Evolutionary conservation across 495 filamentous ascomycete species (phyloP).

Genomic region (Elasticomyces elasticus): DNA sequence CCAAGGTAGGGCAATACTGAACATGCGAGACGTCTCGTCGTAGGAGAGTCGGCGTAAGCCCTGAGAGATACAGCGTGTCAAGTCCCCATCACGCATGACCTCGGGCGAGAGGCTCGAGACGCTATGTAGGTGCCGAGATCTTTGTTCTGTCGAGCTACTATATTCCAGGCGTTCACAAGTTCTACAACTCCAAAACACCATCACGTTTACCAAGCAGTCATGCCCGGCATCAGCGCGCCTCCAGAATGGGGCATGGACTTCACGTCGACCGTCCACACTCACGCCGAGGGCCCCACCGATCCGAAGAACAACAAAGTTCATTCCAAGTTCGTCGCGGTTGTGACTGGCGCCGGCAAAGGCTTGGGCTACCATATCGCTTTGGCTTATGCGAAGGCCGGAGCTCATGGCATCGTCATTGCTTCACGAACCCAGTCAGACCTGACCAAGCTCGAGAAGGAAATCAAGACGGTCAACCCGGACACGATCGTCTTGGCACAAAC

Average conservation of each 20-base stretch:
- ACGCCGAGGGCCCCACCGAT: constrained; percentile 12
- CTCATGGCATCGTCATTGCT: constrained; percentile 22
- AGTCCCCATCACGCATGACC: too few species aligned
- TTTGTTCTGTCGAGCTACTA: too few species aligned
- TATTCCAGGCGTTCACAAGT: too few species aligned
- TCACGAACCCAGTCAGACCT: constrained; percentile 35
- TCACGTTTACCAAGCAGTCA: too few species aligned
- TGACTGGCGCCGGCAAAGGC: constrained; percentile 27
- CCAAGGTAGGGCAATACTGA: too few species aligned
- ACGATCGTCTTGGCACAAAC: constrained; percentile 11
- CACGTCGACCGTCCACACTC: constrained; percentile 18
- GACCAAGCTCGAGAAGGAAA: constrained; percentile 31
- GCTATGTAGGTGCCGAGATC: too few species aligned
- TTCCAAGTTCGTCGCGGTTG: constrained; percentile 17
- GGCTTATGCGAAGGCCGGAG: constrained; percentile 23
- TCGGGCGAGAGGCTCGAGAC: too few species aligned
- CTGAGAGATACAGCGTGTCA: too few species aligned
- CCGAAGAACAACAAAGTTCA: constrained; percentile 12
- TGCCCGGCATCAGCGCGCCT: too few species aligned
- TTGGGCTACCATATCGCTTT: constrained; percentile 23
- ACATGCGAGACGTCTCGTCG: too few species aligned
- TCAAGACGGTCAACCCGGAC: constrained; percentile 14
- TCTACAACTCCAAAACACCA: too few species aligned
- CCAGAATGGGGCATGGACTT: constrained; percentile 13
- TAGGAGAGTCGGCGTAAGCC: too few species aligned